Conservation (phyloP, 345 rosid species). For the Noccaea bulbosa region DNA sequence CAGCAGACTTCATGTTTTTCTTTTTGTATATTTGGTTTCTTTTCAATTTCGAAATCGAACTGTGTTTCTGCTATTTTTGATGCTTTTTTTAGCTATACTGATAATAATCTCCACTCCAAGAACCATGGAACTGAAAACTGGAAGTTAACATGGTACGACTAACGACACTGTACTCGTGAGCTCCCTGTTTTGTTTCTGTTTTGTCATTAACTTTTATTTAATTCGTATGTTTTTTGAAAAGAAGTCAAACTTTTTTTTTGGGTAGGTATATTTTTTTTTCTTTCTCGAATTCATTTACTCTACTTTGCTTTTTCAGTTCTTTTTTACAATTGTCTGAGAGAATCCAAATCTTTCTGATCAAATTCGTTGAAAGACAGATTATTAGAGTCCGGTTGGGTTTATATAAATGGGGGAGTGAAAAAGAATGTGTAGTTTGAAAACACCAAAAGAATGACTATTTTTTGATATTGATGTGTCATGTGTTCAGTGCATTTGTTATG, state of each 20-base stretch:
- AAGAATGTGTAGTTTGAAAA: constrained; percentile 31
- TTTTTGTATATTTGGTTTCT: not conserved
- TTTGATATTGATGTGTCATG: constrained; percentile 23
- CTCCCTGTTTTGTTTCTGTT: constrained; percentile 22
- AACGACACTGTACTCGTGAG: constrained; percentile 22
- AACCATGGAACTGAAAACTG: constrained; percentile 43
- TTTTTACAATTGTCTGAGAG: not conserved
- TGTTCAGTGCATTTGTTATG: constrained; percentile 17
- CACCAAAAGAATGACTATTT: constrained; percentile 28
- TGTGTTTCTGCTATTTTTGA: constrained; percentile 7
- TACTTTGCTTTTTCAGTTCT: not conserved
- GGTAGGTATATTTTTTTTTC: not conserved
- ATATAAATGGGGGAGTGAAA: not conserved
- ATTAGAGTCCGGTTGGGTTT: too few species aligned
- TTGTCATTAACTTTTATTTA: constrained; percentile 12
- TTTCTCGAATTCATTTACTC: constrained; percentile 21
- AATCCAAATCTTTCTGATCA: constrained; percentile 13
- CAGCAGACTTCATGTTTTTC: not conserved
- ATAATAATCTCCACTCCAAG: constrained; percentile 43
- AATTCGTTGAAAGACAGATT: not conserved
- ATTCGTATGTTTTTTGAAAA: not conserved
- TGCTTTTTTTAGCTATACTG: not conserved
- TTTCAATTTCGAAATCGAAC: not conserved
- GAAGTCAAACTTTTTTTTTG: constrained; percentile 17
- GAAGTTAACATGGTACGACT: constrained; percentile 32